Evolutionary conservation across 306 rosid species (phyloP).

Genomic region (Cucumis melo): DNA sequence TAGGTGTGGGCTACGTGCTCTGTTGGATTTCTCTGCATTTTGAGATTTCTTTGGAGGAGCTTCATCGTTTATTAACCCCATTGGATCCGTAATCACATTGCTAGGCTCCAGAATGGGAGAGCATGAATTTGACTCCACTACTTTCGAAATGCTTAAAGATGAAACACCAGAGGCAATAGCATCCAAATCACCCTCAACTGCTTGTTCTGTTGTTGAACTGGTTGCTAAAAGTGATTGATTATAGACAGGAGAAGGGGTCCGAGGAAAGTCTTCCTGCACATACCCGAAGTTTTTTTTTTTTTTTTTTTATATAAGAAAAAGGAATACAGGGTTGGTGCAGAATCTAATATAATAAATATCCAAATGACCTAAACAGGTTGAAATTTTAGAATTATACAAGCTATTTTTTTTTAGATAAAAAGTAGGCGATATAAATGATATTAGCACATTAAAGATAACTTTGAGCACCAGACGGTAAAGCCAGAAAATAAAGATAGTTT

Average conservation of each 20-base stretch:
- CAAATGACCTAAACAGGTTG: background rate
- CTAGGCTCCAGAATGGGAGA: slow-evolving; percentile 16
- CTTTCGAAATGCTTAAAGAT: slow-evolving; percentile 22
- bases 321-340: background rate
- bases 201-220: slow-evolving; percentile 30
- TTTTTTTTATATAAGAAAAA: background rate
- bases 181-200: slow-evolving; percentile 24
- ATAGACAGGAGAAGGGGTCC: slow-evolving; percentile 52
- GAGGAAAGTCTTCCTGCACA: slow-evolving; percentile 49
- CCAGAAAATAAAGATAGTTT: background rate
- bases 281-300: background rate
- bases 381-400: background rate
- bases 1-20: slow-evolving; percentile 4
- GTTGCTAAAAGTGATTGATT: slow-evolving; percentile 32
- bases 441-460: background rate
- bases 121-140: slow-evolving; percentile 16
- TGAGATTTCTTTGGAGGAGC: slow-evolving; percentile 12
- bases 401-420: background rate
- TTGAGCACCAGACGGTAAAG: background rate
- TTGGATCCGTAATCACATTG: slow-evolving; percentile 9
- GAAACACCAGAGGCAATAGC: slow-evolving; percentile 16
- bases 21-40: slow-evolving; percentile 14
- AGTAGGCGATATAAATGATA: background rate
- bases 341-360: background rate
- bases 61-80: slow-evolving; percentile 3